Evolutionary conservation across 2,329 filamentous ascomycete species (phyloP), one percentile per base, ranked within the genome.

Genomic region (Diplodia seriata): DNA sequence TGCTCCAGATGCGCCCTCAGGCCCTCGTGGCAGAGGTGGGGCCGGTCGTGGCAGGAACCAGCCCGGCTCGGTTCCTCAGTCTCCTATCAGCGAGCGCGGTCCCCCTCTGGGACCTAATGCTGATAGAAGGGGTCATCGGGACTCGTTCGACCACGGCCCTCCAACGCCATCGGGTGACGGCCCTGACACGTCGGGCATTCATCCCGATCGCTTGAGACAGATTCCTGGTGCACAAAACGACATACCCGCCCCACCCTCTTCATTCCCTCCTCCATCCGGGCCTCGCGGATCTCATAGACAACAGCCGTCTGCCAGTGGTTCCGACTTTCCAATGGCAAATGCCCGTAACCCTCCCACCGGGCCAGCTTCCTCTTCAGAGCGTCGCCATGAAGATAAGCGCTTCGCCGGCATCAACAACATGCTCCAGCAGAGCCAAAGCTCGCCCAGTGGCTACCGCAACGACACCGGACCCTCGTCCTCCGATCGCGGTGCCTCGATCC

Each of bases 201-300:
- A 87, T 72, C 85, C 85, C 12, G 85, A 86, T 72, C 81, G 85
- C 47, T 74, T 86, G 55, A 82, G 80, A 50, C 79, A 81, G 47
- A 78, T 83, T 40, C 78, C 79, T 57, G 67, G 50, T 8, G 71
- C 73, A 7, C 69, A 77, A 55, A 77, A 74, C 2, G 76, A 78
- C 53, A 68, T 78, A 53, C 72, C 75, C 3, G 65, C 56, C 1
- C 57, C 66, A 1, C 40, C 67, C 5, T 59, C 54, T 20, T 66
- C 47, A 20, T 65, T 65, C 31, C 67, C 62, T 11, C 43, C 43
- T 31, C 67, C 74, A 51, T 78, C 76, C 63, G 78, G 78, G 20
- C 78, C 78, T 31, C 76, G 78, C 15, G 72, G 73, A 40, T 72
- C 72, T 14, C 59, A 63, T 26, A 43, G 57, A 14, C 66, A 63